Evolutionary conservation across 2,329 filamentous ascomycete genomes (phyloP).

Genomic region (Pyricularia pennisetigena): DNA sequence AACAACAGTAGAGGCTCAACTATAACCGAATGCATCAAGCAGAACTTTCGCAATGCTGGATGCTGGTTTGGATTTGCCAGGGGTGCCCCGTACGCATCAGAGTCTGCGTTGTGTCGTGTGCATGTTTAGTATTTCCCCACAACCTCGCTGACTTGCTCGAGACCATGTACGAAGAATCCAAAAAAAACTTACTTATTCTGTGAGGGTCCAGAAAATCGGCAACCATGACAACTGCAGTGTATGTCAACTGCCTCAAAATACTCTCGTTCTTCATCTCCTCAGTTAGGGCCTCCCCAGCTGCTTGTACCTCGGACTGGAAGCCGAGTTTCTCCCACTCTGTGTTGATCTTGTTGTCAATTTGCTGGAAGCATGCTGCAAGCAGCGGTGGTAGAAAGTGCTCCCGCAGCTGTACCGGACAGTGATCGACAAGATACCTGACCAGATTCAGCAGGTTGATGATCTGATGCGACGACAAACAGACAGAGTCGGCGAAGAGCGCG

Average conservation of each 20-base stretch:
- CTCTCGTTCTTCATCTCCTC: conserved; percentile 99
- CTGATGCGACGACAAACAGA: conserved; percentile 81
- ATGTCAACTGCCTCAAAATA: conserved; percentile 84
- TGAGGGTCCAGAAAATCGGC: conserved; percentile 77
- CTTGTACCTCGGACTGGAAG: conserved; percentile 47
- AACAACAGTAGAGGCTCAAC: conserved; percentile 87
- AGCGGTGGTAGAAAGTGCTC: conserved; percentile 77
- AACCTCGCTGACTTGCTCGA: background rate
- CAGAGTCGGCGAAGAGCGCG: conserved; percentile 74
- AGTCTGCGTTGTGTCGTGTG: background rate
- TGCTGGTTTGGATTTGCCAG: conserved; percentile 22
- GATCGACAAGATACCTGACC: conserved; percentile 79
- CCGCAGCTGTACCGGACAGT: conserved; percentile 74
- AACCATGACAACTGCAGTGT: conserved; percentile 85
- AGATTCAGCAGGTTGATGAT: conserved; percentile 88
- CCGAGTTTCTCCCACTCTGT: conserved; percentile 77
- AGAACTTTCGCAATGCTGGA: conserved; percentile 68
- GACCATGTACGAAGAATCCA: background rate
- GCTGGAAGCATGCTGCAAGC: conserved; percentile 69
- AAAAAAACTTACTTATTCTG: conserved; percentile 43
- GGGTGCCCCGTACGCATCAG: conserved; percentile 12
- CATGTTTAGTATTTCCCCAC: background rate
- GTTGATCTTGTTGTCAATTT: conserved; percentile 80
- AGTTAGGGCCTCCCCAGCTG: conserved; percentile 68
- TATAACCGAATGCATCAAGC: conserved; percentile 66